These are phyloP conservation scores for Cordyceps militaris DNA, from an alignment of 2,329 filamentous ascomycete species.

Conservation along the genomic window DNA sequence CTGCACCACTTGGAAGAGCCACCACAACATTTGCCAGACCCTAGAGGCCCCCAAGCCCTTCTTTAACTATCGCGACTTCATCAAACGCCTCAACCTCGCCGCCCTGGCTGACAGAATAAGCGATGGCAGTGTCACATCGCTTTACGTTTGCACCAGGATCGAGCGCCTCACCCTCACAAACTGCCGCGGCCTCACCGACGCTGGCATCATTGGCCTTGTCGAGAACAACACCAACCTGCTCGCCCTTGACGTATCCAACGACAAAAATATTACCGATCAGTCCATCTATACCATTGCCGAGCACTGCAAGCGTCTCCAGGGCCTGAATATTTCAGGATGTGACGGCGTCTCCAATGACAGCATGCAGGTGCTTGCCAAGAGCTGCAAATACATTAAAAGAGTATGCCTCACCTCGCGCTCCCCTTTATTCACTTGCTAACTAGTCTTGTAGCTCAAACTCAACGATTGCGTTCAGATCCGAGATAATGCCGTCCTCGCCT, in stretches of 20 bases:
- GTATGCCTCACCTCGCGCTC: conserved; percentile 42
- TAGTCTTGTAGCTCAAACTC: conserved; percentile 65
- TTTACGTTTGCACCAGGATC: conserved; percentile 79
- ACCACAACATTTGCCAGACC: conserved; percentile 73
- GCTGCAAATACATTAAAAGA: conserved; percentile 79
- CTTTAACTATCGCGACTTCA: conserved; percentile 83
- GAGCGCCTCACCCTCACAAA: conserved; percentile 90
- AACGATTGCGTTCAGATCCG: conserved; percentile 85
- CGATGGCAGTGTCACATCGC: conserved; percentile 79
- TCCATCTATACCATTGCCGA: conserved; percentile 72
- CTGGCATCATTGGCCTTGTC: conserved; percentile 72
- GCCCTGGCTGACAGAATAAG: conserved; percentile 67
- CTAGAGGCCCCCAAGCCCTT: conserved; percentile 66
- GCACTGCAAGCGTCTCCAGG: conserved; percentile 80
- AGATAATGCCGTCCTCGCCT: conserved; percentile 73
- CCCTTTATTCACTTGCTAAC: conserved; percentile 23
- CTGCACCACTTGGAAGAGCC: conserved; percentile 79
- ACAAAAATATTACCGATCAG: conserved; percentile 75
- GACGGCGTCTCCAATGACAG: conserved; percentile 79
- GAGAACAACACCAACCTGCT: conserved; percentile 73
- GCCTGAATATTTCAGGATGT: conserved; percentile 87
- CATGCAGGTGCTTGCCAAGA: conserved; percentile 70
- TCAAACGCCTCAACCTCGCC: conserved; percentile 87
- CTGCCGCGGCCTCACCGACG: conserved; percentile 78
- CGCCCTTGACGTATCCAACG: conserved; percentile 81